phyloP scores from a whole-genome alignment of 2,329 filamentous ascomycete genomes.

The Aureobasidium sp. region DNA sequence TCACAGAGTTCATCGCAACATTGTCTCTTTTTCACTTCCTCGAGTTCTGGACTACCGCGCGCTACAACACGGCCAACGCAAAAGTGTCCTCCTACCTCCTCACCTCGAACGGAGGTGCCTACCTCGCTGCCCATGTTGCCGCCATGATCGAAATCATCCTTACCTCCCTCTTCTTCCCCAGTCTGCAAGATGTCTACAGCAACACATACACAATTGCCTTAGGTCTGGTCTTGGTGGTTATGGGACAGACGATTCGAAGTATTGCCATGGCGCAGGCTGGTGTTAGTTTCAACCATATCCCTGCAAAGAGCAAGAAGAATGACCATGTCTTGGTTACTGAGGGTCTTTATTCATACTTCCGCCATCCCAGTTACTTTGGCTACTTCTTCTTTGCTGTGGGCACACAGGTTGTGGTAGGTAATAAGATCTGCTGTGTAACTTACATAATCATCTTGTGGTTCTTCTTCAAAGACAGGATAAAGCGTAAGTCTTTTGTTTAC shows the following conservation, averaged over 20 bases:
- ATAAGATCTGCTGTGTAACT: slow-evolving; percentile 65
- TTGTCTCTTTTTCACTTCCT: slow-evolving; percentile 88
- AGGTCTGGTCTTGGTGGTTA: slow-evolving; percentile 56
- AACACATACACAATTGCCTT: slow-evolving; percentile 36
- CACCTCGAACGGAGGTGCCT: slow-evolving; percentile 73
- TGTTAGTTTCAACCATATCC: slow-evolving; percentile 79
- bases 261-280: slow-evolving; percentile 84
- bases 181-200: slow-evolving; percentile 37
- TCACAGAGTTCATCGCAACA: slow-evolving; percentile 56
- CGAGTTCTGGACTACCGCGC: slow-evolving; percentile 86
- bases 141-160: slow-evolving; percentile 68
- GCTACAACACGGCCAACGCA: slow-evolving; percentile 70
- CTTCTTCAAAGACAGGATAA: slow-evolving; percentile 73
- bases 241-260: slow-evolving; percentile 71
- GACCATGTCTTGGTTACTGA: slow-evolving; percentile 75
- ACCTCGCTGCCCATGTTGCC: slow-evolving; percentile 71
- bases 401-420: slow-evolving; percentile 84
- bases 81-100: slow-evolving; percentile 73
- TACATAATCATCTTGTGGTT: slow-evolving; percentile 73
- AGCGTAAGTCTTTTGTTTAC: slow-evolving; percentile 39
- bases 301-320: slow-evolving; percentile 61
- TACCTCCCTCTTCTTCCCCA: slow-evolving; percentile 48
- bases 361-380: slow-evolving; percentile 93
- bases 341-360: slow-evolving; percentile 67
- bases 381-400: slow-evolving; percentile 99